Evolutionary conservation across 306 rosid genomes (phyloP).

Genomic region (Sicyos edulis): DNA sequence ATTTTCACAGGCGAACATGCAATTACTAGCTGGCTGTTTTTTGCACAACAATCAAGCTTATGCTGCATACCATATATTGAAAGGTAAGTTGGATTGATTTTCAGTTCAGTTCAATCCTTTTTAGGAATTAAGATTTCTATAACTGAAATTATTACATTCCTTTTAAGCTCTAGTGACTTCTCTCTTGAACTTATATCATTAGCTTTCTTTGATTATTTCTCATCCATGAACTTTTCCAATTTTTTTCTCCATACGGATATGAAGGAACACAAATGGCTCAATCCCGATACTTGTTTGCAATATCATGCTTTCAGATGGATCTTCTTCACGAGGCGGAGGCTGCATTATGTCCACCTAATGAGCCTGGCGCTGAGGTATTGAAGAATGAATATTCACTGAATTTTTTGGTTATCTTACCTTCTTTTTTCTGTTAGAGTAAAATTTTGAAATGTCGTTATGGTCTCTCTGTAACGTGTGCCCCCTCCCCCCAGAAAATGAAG

Average conservation of each 20-base stretch:
- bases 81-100: constrained; percentile 46
- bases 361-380: constrained; percentile 75
- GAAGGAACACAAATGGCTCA: constrained; percentile 93
- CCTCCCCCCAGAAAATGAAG: background rate
- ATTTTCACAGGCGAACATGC: constrained; percentile 66
- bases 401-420: background rate
- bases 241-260: constrained; percentile 31
- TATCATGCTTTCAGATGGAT: constrained; percentile 96
- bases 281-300: constrained; percentile 97
- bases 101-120: background rate
- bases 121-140: constrained; percentile 7
- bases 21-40: constrained; percentile 80
- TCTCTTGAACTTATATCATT: constrained; percentile 13
- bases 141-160: background rate
- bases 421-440: background rate
- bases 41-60: constrained; percentile 79
- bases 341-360: constrained; percentile 75
- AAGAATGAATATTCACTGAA: background rate
- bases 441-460: background rate
- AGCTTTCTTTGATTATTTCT: constrained; percentile 23
- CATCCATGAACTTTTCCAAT: constrained; percentile 26
- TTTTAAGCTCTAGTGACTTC: constrained; percentile 11
- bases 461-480: background rate
- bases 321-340: constrained; percentile 88
- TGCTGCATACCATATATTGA: constrained; percentile 82